Base-by-base conservation (phyloP, 139 green algal genomes). In the Coelastrella sp. region DNA sequence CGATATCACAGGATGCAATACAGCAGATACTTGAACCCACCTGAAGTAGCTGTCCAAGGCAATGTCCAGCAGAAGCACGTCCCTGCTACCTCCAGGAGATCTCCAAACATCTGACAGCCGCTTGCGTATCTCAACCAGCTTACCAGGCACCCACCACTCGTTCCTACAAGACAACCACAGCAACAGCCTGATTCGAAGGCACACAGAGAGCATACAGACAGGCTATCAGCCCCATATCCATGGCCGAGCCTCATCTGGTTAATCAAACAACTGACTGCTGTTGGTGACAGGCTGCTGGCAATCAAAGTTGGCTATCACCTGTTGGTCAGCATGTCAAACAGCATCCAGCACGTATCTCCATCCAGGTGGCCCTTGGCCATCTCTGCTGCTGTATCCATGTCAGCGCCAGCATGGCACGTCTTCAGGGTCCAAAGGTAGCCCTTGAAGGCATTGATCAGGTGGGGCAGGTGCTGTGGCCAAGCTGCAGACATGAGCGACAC, bases 371-470 rank as follows among this genome's bases (percentile, higher is more conserved):
- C 93, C 84, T 92, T 87, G 5, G 92, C 92, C 89, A 96, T 96
- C 11, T 92, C 87, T 57, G 94, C 79, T n/a, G 91, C 89, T 6
- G 86, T 92, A 85, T 98, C 95, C 91, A 99, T 85, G 89, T 98
- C 92, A 5, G 93, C 94, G 27, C 95, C 95, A 2, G 87, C 85
- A 85, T 97, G 94, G 8, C 60, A 53, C 21, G 90, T 93, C 91
- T 98, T 98, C 25, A 98, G 91, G 8, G 96, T 93, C 94, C 94
- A 98, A 51, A 96, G 90, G 87, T 96, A 98, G 90, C 95, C 90
- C 92, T 97, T 60, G 62, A 98, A 92, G 74, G 93, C 50, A 50
- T 78, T 88, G 62, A 97, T 98, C 60, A 99, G 89, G 79, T 98
- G 93, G 9, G 96, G 96, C 83, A 99, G 90, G 91, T 99, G 95